phyloP scores from a whole-genome alignment of 1,139 yeast species.

The Pichia sp. region DNA sequence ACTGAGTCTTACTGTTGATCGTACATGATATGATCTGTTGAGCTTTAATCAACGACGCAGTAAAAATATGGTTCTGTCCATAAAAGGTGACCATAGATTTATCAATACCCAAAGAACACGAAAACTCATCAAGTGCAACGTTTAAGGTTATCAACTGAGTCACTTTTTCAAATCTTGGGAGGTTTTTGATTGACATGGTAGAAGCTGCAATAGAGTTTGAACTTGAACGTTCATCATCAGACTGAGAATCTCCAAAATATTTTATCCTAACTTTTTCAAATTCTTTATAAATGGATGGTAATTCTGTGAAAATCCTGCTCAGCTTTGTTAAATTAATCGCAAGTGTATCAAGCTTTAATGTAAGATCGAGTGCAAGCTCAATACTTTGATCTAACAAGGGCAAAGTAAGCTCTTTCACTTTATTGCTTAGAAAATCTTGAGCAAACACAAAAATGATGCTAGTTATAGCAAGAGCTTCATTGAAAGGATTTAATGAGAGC shows the following conservation, averaged over 20 bases:
- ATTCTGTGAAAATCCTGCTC: slow-evolving; percentile 3
- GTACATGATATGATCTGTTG: slow-evolving; percentile 19
- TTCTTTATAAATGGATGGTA: slow-evolving; percentile 1
- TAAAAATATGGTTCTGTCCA: slow-evolving; percentile 15
- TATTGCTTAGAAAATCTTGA: slow-evolving; percentile 11
- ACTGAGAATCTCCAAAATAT: neutral
- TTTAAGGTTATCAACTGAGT: slow-evolving; percentile 16
- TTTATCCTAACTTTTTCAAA: neutral
- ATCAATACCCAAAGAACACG: slow-evolving; percentile 20
- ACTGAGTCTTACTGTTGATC: slow-evolving; percentile 10
- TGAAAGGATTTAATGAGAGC: slow-evolving; percentile 19
- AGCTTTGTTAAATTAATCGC: slow-evolving; percentile 14
- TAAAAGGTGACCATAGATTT: slow-evolving; percentile 13
- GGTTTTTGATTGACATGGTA: slow-evolving; percentile 11
- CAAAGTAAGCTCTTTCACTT: slow-evolving; percentile 13
- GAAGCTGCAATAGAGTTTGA: slow-evolving; percentile 9
- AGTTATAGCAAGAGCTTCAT: slow-evolving; percentile 16
- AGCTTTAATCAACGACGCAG: slow-evolving; percentile 16
- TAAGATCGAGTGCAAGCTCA: slow-evolving; percentile 17
- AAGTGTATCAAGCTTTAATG: slow-evolving; percentile 16
- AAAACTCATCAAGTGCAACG: slow-evolving; percentile 16
- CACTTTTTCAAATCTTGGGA: slow-evolving; percentile 7
- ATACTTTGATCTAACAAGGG: slow-evolving; percentile 15
- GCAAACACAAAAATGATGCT: slow-evolving; percentile 14
- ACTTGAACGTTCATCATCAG: neutral